Evolutionary conservation across 179 eudicot genomes (phyloP).

Genomic region (Beta corolliflora): DNA sequence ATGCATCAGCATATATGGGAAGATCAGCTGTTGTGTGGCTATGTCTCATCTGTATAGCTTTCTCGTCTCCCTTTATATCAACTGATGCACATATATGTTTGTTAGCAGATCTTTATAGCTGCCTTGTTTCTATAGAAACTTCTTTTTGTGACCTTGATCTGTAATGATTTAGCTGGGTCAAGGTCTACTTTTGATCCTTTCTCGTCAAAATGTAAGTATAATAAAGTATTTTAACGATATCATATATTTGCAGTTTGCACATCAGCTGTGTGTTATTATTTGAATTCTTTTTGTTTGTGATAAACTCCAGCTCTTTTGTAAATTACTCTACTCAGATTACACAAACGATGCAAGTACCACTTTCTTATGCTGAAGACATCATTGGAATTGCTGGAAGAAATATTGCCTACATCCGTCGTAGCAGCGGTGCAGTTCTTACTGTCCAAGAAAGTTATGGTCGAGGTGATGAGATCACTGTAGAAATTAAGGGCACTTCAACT

Average conservation of each 20-base stretch:
- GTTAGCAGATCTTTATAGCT: not conserved
- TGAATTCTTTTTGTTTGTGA: not conserved
- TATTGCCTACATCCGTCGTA: slow-evolving; percentile 64
- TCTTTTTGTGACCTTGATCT: not conserved
- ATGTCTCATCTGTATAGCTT: no score
- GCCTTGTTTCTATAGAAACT: not conserved
- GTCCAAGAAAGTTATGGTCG: slow-evolving; percentile 43
- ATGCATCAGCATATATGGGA: not conserved
- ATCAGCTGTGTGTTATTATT: not conserved
- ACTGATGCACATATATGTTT: not conserved
- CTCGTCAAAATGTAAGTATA: no score
- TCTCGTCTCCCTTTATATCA: no score
- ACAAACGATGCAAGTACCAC: slow-evolving; percentile 94
- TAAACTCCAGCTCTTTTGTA: not conserved
- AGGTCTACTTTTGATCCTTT: not conserved
- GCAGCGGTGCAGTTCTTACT: slow-evolving; percentile 42
- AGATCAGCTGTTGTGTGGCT: not conserved
- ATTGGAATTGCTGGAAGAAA: slow-evolving; percentile 81
- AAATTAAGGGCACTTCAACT: slow-evolving; percentile 41
- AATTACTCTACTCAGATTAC: slow-evolving; percentile 45
- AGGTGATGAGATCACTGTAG: slow-evolving; percentile 45
- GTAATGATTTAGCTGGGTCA: no score
- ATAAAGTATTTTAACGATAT: not conserved
- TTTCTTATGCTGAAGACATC: slow-evolving; percentile 81
- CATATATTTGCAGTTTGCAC: not conserved